Base-by-base conservation (phyloP, 257 asterid genomes). In the Datura wrightii region DNA sequence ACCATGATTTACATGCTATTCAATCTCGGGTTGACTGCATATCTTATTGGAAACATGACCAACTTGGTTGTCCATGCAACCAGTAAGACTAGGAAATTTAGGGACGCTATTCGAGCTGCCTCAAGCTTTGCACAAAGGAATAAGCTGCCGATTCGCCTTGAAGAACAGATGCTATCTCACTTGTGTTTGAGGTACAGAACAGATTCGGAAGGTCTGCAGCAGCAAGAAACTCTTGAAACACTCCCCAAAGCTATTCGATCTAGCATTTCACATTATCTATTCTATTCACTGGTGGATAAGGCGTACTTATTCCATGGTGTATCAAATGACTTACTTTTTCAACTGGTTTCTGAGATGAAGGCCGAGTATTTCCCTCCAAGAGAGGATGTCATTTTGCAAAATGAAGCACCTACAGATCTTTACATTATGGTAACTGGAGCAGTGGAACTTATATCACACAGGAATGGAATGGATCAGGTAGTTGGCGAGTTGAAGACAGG, bases 241-340 rank as follows among this genome's bases (percentile, higher is more conserved):
- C 96, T 95, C 84, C 98, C 98, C 4, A 95, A 93, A 90, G 97
- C 97, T 5, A 93, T 95, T 82, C 91, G 92, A 62, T 90, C 98
- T 8, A 92, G 95, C 85, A 91, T 95, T 82, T 86, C 94, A 46
- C 91, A 90, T 85, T 91, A 69, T 85, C 92, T 95, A 11, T 95
- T 95, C 87, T 92, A 93, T 74, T 56, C 93, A 9, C 89, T 92
- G 34, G 93, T 95, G 39, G 95, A 92, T 9, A 90, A 86, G 87
- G 98, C 91, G 84, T 94, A 94, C 86, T 86, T 94, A 88, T 94
- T 94, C 90, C 80, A 89, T 11, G 97, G 97, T 81, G 93, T 95
- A 44, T 95, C 98, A 5, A 80, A 90, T 62, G 97, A 95, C 89
- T 91, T 95, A 5, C 96, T 95, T 79, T 93, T 95, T 89, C 98